Evolutionary conservation across 2,329 filamentous ascomycete species (phyloP), one percentile per base, ranked within the genome.

Genomic region (Phialemoniopsis sp.): DNA sequence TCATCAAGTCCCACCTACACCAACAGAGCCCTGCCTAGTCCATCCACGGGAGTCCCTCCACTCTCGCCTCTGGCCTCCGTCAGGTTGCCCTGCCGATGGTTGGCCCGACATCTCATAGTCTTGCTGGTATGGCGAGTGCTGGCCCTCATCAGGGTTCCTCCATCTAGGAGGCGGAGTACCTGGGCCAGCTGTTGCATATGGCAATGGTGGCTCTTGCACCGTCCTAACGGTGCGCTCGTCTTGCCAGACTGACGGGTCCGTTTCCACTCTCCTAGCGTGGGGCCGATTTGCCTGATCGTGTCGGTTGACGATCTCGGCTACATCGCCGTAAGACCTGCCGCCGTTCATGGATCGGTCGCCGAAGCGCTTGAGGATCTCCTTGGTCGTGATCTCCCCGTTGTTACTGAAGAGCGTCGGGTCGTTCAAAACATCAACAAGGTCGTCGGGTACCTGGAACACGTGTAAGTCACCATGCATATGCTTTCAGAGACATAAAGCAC

Each of bases 341-440:
- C 64, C 62, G 42, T 57, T 66, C 1, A 57, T 54, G 67, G 64
- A 46, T 3, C 93, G 84, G 55, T 95, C 88, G 36, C 89, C 89
- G 63, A 94, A 96, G 41, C 89, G 82, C 60, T 91, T 95, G 37
- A 98, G 74, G 39, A 98, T 97, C 55, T 98, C 93, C 62, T 98
- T 98, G 6, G 90, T 95, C 2, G 91, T 96, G 46, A 96, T 83
- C 44, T 98, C 91, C 34, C 85, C 83, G 47, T 77, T 83, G 54
- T 81, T 85, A 58, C 83, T 88, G 63, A 94, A 91, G 37, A 95
- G 78, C 16, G 78, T 77, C 5, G 83, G 83, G 60, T 98, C 91
- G 56, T 84, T 87, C 18, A 97, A 73, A 38, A 96, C 82, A 38
- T 87, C 84, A 54, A 90, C 82, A 18, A 98, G 76, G 56, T 97